These are phyloP conservation scores for Cladorrhinum sp. DNA, from an alignment of 2,329 filamentous ascomycete species.

Conservation along the genomic window DNA sequence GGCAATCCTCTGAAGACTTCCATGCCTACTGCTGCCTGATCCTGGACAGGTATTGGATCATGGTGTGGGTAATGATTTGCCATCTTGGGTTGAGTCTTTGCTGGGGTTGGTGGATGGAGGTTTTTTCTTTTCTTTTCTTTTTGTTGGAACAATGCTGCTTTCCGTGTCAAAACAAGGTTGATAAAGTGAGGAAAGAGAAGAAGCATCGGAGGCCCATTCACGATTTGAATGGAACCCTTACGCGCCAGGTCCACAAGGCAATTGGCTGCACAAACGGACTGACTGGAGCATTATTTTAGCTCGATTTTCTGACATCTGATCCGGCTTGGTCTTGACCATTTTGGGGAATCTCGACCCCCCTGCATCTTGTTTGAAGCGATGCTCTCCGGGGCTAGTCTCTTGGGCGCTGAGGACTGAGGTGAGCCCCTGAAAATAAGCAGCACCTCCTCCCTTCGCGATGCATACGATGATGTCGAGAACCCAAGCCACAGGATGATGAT, in stretches of 20 bases:
- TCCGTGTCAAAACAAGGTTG: no score
- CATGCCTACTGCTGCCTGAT: not conserved
- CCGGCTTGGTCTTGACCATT: not conserved
- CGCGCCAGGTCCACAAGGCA: not conserved
- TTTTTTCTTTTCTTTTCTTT: no score
- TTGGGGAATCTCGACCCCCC: not conserved
- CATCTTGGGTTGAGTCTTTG: not conserved
- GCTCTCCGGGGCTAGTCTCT: not conserved
- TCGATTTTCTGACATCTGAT: not conserved
- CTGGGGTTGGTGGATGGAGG: no score
- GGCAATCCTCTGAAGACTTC: not conserved
- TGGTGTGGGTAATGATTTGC: not conserved
- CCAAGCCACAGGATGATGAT: not conserved
- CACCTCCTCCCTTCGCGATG: not conserved
- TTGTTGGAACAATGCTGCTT: no score
- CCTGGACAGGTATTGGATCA: not conserved
- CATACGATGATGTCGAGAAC: not conserved
- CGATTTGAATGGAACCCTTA: not conserved
- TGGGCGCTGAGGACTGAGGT: no score
- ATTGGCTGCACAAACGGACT: not conserved
- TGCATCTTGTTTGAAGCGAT: not conserved
- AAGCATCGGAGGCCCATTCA: not conserved
- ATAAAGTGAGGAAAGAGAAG: no score
- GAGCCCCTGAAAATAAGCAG: no score
- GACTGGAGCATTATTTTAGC: not conserved